A percentile compares a stretch with the other conserved stretches of the same genome.
Conservation (phyloP, 371 early-diverging fungal genomes). For the Mucor ambiguus region DNA sequence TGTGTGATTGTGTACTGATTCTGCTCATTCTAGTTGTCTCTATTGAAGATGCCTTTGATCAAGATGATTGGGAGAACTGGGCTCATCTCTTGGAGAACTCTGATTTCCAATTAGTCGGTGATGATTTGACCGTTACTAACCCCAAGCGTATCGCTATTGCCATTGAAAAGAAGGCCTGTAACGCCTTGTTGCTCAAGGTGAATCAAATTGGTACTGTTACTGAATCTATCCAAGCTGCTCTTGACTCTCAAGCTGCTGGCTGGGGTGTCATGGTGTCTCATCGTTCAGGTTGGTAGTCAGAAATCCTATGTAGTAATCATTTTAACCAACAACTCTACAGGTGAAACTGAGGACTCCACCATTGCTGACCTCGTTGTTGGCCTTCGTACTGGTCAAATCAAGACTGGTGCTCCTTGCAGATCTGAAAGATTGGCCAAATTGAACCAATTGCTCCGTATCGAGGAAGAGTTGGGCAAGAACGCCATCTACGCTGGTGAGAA, state of each 20-base stretch:
- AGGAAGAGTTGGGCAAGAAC: slow-evolving; percentile 81
- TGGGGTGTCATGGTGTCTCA: slow-evolving; percentile 99
- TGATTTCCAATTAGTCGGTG: slow-evolving; percentile 94
- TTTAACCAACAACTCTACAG: neutral
- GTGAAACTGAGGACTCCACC: slow-evolving; percentile 99
- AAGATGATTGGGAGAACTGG: slow-evolving; percentile 98
- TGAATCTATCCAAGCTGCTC: slow-evolving; percentile 89
- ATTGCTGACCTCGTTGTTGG: slow-evolving; percentile 99
- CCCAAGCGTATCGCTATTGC: slow-evolving; percentile 89
- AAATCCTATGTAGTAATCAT: no score
- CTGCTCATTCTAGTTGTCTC: slow-evolving; percentile 65
- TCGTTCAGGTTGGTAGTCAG: slow-evolving; percentile 70
- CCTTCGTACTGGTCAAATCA: slow-evolving; percentile 97
- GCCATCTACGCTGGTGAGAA: slow-evolving; percentile 92
- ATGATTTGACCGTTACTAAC: slow-evolving; percentile 99
- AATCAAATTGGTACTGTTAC: slow-evolving; percentile 99
- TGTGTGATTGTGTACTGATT: no score
- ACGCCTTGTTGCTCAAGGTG: slow-evolving; percentile 96
- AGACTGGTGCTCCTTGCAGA: slow-evolving; percentile 99
- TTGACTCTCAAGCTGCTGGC: slow-evolving; percentile 74
- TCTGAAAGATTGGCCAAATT: slow-evolving; percentile 98
- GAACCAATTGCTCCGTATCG: slow-evolving; percentile 97
- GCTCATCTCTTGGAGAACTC: slow-evolving; percentile 70
- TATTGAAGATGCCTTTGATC: slow-evolving; percentile 99
- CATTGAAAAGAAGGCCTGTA: slow-evolving; percentile 94